Conservation (phyloP, 371 early-diverging fungal genomes). For the Lichtheimia hyalospora region DNA sequence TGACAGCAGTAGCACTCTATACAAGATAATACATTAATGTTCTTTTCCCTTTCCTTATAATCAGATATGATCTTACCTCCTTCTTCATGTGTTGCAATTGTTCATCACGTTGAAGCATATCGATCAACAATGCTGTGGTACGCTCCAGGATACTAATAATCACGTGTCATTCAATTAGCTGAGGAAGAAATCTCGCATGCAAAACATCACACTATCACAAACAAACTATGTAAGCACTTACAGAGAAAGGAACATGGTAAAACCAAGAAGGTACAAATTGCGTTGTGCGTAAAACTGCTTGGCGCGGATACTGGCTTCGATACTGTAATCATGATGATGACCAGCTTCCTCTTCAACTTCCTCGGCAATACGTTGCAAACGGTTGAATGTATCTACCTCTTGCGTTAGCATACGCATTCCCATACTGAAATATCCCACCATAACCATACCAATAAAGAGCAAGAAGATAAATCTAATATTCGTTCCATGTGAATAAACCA, state of each 20-base stretch:
- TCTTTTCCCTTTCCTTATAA: neutral
- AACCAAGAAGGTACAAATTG: slow-evolving; percentile 88
- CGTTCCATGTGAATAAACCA: neutral
- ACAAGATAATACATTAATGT: neutral
- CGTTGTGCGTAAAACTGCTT: slow-evolving; percentile 88
- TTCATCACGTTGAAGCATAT: slow-evolving; percentile 69
- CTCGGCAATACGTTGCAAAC: slow-evolving; percentile 57
- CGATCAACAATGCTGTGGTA: slow-evolving; percentile 68
- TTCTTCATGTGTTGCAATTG: slow-evolving; percentile 57
- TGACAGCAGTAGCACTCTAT: slow-evolving; percentile 16
- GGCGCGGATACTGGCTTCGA: slow-evolving; percentile 65
- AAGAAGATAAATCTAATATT: slow-evolving; percentile 59
- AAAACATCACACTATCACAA: too few species aligned
- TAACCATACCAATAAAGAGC: slow-evolving; percentile 57
- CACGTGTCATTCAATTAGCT: neutral
- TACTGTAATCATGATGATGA: slow-evolving; percentile 41
- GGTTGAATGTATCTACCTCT: slow-evolving; percentile 64
- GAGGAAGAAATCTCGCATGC: too few species aligned
- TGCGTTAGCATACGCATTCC: neutral
- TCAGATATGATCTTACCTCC: slow-evolving; percentile 34
- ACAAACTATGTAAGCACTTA: slow-evolving; percentile 19
- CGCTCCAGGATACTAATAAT: slow-evolving; percentile 67
- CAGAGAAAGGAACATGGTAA: slow-evolving; percentile 85
- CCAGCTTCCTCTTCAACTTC: slow-evolving; percentile 32
- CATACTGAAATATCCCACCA: neutral